phyloP scores from a whole-genome alignment of 2,329 filamentous ascomycete genomes.

The Triangularia setosa region DNA sequence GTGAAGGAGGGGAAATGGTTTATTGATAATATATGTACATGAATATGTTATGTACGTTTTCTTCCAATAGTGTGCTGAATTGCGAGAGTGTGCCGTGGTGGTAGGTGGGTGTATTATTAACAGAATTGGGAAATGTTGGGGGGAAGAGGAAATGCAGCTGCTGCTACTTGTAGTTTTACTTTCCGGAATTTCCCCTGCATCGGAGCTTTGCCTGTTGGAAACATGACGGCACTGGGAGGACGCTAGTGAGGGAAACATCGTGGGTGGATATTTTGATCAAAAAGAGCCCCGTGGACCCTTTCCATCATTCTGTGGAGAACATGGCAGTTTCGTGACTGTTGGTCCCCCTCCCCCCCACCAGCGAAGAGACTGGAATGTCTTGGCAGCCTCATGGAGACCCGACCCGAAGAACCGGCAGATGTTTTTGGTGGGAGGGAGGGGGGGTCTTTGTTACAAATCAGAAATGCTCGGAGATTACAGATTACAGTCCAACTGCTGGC shows the following conservation, averaged over 20 bases:
- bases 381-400: slow-evolving; percentile 16
- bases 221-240: neutral
- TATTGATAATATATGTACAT: neutral
- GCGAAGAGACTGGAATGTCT: slow-evolving; percentile 19
- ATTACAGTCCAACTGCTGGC: neutral
- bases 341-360: neutral
- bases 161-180: neutral
- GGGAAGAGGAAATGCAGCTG: neutral
- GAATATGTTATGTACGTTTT: neutral
- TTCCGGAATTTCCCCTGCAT: neutral
- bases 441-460: neutral
- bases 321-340: neutral
- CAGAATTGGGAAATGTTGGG: neutral
- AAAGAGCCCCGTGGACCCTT: neutral
- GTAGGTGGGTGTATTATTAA: neutral
- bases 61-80: neutral
- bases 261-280: neutral
- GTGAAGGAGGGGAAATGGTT: neutral
- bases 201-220: neutral
- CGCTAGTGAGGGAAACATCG: neutral
- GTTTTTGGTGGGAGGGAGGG: neutral
- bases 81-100: neutral
- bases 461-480: neutral
- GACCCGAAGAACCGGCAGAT: neutral
- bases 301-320: slow-evolving; percentile 5